Evolutionary conservation across 2,329 filamentous ascomycete genomes (phyloP).

Genomic region (Cercospora zeae-maydis): DNA sequence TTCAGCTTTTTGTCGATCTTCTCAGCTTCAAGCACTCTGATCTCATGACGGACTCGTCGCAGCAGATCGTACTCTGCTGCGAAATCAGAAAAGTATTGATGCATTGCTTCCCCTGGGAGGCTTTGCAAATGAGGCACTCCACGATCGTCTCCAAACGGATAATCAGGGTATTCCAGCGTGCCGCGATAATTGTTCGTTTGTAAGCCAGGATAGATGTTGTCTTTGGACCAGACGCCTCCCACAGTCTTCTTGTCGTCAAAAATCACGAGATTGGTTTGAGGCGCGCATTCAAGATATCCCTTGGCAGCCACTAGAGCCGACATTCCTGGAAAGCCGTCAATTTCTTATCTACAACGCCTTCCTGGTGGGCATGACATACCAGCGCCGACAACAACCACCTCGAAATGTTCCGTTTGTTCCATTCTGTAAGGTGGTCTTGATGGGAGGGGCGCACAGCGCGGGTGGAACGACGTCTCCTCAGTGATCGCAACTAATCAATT

Average conservation of each 20-base stretch:
- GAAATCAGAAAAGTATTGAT: constrained; percentile 15
- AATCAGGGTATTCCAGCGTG: constrained; percentile 15
- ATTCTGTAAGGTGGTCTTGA: background rate
- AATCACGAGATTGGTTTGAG: constrained; percentile 10
- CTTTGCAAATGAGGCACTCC: constrained; percentile 8
- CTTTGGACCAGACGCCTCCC: constrained; percentile 17
- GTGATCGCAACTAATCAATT: too few species aligned
- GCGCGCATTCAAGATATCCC: constrained; percentile 14
- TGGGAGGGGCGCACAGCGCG: background rate
- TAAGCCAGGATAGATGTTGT: constrained; percentile 14
- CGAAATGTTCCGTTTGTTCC: constrained; percentile 9
- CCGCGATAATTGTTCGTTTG: constrained; percentile 16
- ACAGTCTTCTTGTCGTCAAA: constrained; percentile 16
- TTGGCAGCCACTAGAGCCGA: constrained; percentile 13
- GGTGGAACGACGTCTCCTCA: background rate
- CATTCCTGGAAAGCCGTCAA: constrained; percentile 12
- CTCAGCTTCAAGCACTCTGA: constrained; percentile 9
- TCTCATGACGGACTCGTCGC: constrained; percentile 9
- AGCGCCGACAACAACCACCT: constrained; percentile 16
- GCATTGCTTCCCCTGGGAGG: constrained; percentile 13
- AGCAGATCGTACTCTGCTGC: constrained; percentile 9
- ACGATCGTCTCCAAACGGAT: constrained; percentile 13
- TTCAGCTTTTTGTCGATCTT: constrained; percentile 8
- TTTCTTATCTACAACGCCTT: background rate
- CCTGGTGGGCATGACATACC: background rate